Base-by-base conservation (phyloP, 352 stramenopile genomes). In the Globisporangium viniferum region DNA sequence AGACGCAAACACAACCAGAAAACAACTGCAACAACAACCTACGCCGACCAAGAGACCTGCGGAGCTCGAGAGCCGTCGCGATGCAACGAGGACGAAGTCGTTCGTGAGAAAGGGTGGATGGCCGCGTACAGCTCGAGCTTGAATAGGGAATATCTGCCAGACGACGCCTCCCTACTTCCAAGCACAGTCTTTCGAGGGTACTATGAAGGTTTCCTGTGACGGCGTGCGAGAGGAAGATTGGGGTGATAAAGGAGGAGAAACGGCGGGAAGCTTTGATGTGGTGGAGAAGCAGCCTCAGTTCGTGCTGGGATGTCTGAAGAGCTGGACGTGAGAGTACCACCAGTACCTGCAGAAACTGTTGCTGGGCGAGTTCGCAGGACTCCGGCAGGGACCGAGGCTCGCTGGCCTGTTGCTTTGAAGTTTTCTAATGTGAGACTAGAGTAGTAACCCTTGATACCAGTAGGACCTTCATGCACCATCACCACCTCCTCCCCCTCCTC, bases 271-370 rank as follows among this genome's bases (percentile, higher is more conserved):
- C 29, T 12, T 8, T 8, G 12, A 5, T 8, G 35, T 8, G 35
- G 35, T 12, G 6, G 24, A 3, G 9, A 35, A 48, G 22, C 29
- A 49, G 29, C 44, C 27, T 1, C 55, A 59, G 41, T 46, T 48
- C 5, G 64, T 69, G 41, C 64, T 69, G 27, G 3, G 51, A 2
- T 49, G 27, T 3, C 35, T 69, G n/a, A 48, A 27, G 6, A 57
- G 20, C 27, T 35, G 46, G 54, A 63, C 55, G 55, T 55, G 64
- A 8, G 35, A 35, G 27, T 69, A 59, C 54, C 64, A 69, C 55
- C 64, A 69, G 63, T 18, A 20, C 20, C 55, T 63, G 54, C 41
- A 64, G 54, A 69, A 69, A 15, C 22, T 60, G 39, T 31, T 69
- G 3, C 18, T 59, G 9, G 41, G 63, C 55, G 41, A 39, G 24